These are phyloP conservation scores for Penicillium ochrochloron DNA, from an alignment of 495 filamentous ascomycete genomes.

Conservation along the genomic window DNA sequence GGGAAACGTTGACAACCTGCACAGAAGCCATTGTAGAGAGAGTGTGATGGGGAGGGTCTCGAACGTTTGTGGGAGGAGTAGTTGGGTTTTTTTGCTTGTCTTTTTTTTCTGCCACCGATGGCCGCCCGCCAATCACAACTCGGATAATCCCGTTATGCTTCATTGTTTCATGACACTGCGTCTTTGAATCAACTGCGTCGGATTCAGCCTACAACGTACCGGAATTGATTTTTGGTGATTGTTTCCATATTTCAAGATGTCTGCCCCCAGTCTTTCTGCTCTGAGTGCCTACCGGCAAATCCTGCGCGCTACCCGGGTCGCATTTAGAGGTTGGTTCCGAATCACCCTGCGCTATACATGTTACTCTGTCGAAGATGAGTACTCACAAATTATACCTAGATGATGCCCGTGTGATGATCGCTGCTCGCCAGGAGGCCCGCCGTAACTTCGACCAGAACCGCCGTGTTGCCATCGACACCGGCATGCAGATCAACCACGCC, in stretches of 20 bases:
- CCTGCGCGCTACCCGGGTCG: slow-evolving; percentile 78
- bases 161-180: neutral
- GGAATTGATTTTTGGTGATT: neutral
- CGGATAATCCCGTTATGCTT: slow-evolving; percentile 33
- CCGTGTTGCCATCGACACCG: slow-evolving; percentile 54
- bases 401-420: slow-evolving; percentile 65
- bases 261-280: slow-evolving; percentile 56
- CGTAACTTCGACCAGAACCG: slow-evolving; percentile 70
- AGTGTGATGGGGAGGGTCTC: slow-evolving; percentile 24
- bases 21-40: slow-evolving; percentile 50
- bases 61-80: slow-evolving; percentile 23
- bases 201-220: neutral
- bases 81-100: slow-evolving; percentile 30
- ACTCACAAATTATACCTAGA: slow-evolving; percentile 49
- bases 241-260: slow-evolving; percentile 18
- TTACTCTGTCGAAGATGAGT: neutral
- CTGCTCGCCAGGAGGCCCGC: slow-evolving; percentile 73
- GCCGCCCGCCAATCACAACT: slow-evolving; percentile 44
- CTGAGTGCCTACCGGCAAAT: slow-evolving; percentile 80
- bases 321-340: slow-evolving; percentile 72
- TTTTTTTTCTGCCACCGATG: slow-evolving; percentile 44
- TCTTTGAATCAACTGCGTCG: neutral
- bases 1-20: slow-evolving; percentile 56
- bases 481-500: slow-evolving; percentile 71
- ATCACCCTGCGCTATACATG: neutral